phyloP scores from a whole-genome alignment of 306 rosid species.

The Malus sylvestris region DNA sequence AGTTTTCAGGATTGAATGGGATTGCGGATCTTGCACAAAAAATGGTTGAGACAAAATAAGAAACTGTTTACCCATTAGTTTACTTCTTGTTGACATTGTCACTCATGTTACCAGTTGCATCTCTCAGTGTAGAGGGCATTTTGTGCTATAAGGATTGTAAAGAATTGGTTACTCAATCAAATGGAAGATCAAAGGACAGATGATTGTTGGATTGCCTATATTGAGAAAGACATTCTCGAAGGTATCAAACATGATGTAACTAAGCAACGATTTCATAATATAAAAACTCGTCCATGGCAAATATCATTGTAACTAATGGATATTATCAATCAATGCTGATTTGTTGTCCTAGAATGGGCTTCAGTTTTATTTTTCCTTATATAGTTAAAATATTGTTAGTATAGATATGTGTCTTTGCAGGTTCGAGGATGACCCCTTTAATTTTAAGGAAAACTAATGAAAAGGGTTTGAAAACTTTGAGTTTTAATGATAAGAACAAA shows the following conservation, averaged over 20 bases:
- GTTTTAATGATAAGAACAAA: no score
- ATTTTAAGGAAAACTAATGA: no score
- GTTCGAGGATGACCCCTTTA: not conserved
- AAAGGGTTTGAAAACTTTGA: no score
- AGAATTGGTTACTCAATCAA: not conserved
- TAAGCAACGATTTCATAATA: not conserved
- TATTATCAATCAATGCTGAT: not conserved
- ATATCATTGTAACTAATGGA: not conserved
- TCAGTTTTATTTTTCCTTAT: not conserved
- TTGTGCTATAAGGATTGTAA: not conserved
- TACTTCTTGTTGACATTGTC: not conserved
- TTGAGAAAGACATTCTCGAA: constrained; percentile 2
- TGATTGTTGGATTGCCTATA: not conserved
- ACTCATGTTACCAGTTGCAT: not conserved
- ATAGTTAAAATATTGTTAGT: not conserved
- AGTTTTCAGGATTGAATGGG: not conserved
- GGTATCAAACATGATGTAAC: not conserved
- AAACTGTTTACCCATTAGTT: not conserved
- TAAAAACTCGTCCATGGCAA: not conserved
- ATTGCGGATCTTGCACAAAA: not conserved
- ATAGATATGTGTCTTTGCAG: not conserved
- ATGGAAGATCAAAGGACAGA: not conserved
- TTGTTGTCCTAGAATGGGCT: not conserved
- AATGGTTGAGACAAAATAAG: not conserved
- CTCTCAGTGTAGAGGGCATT: not conserved